Percentiles rank a stretch among this genome's conserved stretches.
Evolutionary conservation across 2,329 filamentous ascomycete genomes (phyloP).

Genomic region (Stachybotrys echinatus): DNA sequence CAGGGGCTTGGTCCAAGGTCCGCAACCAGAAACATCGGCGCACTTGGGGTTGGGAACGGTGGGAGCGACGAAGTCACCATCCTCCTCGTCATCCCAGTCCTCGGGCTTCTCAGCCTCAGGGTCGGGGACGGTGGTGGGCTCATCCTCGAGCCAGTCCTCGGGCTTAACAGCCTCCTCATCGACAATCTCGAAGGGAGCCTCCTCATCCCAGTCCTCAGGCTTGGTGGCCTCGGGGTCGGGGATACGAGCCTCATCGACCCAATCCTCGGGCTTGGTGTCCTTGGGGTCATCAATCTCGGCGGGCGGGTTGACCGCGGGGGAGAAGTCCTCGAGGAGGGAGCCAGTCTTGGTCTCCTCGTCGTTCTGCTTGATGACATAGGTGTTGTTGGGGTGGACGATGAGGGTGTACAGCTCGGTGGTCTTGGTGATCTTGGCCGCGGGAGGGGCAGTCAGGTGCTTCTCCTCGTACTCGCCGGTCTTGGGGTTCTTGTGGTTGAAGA

Average conservation of each 20-base stretch:
- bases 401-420: conserved; percentile 92
- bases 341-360: conserved; percentile 84
- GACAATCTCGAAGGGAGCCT: conserved; percentile 92
- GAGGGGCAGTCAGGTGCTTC: conserved; percentile 89
- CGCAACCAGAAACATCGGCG: conserved; percentile 86
- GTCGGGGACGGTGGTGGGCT: conserved; percentile 78
- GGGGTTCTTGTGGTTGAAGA: conserved; percentile 99
- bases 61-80: conserved; percentile 93
- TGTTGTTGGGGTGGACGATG: conserved; percentile 94
- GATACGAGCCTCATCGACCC: conserved; percentile 92
- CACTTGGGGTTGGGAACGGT: conserved; percentile 96
- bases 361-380: conserved; percentile 87
- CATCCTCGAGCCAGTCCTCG: conserved; percentile 92
- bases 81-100: conserved; percentile 99
- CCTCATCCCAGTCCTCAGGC: conserved; percentile 98
- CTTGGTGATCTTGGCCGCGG: conserved; percentile 84
- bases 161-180: conserved; percentile 89
- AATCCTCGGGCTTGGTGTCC: conserved; percentile 90
- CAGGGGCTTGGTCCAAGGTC: conserved; percentile 85
- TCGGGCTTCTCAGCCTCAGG: conserved; percentile 96
- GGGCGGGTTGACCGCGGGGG: conserved; percentile 84
- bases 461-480: conserved; percentile 99
- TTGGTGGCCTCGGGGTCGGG: conserved; percentile 89
- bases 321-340: conserved; percentile 90
- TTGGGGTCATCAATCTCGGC: conserved; percentile 94